Conservation (phyloP, 768 basidiomycete genomes). For the Calocybe gangraenosa region DNA sequence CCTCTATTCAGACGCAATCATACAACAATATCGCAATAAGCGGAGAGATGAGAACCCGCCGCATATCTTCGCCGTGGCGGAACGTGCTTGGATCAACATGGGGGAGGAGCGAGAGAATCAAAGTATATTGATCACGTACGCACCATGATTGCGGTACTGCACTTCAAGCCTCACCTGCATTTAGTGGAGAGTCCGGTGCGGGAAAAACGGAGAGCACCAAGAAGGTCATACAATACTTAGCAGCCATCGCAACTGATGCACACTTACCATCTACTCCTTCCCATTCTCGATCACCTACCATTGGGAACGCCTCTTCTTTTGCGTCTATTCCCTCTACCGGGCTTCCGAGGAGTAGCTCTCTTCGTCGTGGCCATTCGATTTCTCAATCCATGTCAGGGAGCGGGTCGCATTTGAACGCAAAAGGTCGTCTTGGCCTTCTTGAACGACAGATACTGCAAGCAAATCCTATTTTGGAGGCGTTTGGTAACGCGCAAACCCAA, state of each 20-base stretch:
- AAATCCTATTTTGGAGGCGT: slow-evolving; percentile 95
- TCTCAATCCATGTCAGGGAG: slow-evolving; percentile 42
- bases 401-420: slow-evolving; percentile 48
- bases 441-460: slow-evolving; percentile 97
- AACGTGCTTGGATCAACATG: slow-evolving; percentile 98
- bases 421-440: slow-evolving; percentile 78
- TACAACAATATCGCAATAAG: slow-evolving; percentile 87
- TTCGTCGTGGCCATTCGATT: slow-evolving; percentile 49
- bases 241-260: slow-evolving; percentile 88
- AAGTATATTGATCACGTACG: slow-evolving; percentile 96
- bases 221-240: slow-evolving; percentile 99
- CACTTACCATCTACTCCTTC: slow-evolving; percentile 52
- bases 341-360: slow-evolving; percentile 62
- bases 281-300: slow-evolving; percentile 64
- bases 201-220: slow-evolving; percentile 99
- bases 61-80: slow-evolving; percentile 96
- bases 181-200: slow-evolving; percentile 95
- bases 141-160: slow-evolving; percentile 12
- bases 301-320: slow-evolving; percentile 44
- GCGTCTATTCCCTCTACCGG: slow-evolving; percentile 61
- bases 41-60: slow-evolving; percentile 91
- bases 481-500: slow-evolving; percentile 98
- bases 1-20: slow-evolving; percentile 83
- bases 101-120: slow-evolving; percentile 96
- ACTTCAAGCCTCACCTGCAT: slow-evolving; percentile 10